Base-by-base conservation (phyloP, 176 grass and related monocot genomes). In the Avena eriantha region DNA sequence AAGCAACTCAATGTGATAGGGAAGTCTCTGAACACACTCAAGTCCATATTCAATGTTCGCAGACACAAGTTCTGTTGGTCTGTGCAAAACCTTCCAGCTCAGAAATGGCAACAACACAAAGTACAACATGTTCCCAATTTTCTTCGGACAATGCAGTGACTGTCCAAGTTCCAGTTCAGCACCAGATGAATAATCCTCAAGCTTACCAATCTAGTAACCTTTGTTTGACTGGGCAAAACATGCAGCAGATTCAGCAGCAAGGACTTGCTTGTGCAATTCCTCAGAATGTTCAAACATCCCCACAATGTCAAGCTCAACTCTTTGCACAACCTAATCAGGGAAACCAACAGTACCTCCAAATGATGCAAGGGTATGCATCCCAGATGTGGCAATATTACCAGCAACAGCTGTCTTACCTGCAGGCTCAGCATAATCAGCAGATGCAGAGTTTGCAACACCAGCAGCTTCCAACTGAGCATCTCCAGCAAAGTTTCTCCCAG, bases 321-420 rank as follows among this genome's bases (percentile, higher is more conserved):
- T 66, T 80, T 88, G 33, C 66, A 75, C 81, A 88, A 50, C 55
- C 77, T 66, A 79, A 84, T 59, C 80, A 84, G 48, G 83, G 51
- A 78, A 86, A 84, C 53, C 88, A 95, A 51, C 93, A 93, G 31
- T 80, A 87, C 83, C 26, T 84, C 58, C 90, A 90, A 85, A 90
- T 58, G 66, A 82, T 81, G 58, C 89, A 95, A 89, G 89, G 88
- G 64, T 88, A 88, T 88, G 43, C 85, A 85, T 87, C 91, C 57
- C 93, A 95, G 65, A 94, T 92, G 85, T 89, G 93, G 96, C 86
- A 95, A 78, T 94, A 98, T 88, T 94, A 95, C 79, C 96, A 98
- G 86, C 92, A 97, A 58, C 95, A 97, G 69, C 47, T 97, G 60
- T 92, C 87, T 78, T 92, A 90, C 60, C 79, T 95, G 57, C 95